These are phyloP conservation scores for Trichoderma virens DNA, from an alignment of 495 filamentous ascomycete genomes.

Conservation along the genomic window DNA sequence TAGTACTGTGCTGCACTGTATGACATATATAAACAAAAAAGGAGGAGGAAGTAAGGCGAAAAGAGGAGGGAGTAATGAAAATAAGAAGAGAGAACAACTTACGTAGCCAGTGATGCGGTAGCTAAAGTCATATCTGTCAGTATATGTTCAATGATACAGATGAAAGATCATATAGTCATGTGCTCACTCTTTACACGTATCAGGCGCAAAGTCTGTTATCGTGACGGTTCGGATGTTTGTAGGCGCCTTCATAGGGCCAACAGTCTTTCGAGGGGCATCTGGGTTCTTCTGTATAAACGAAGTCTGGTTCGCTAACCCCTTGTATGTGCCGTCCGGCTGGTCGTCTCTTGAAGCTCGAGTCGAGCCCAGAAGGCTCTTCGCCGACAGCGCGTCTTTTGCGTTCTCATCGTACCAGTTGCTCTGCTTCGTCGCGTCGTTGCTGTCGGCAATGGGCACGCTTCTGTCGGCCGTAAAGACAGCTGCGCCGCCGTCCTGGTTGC, in stretches of 20 bases:
- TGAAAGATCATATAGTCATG: too few relatives aligned
- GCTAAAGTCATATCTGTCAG: too few relatives aligned
- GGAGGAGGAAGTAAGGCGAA: too few relatives aligned
- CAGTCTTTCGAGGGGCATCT: conserved; percentile 59
- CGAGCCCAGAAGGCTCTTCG: conserved; percentile 57
- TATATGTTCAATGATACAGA: too few relatives aligned
- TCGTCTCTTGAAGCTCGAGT: conserved; percentile 36
- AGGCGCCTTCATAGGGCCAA: conserved; percentile 82
- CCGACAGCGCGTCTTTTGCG: conserved; percentile 35
- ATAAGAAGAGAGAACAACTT: conserved; percentile 1
- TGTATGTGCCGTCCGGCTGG: conserved; percentile 60
- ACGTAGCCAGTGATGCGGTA: conserved; percentile 1
- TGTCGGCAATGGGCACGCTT: conserved; percentile 48
- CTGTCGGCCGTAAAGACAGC: conserved; percentile 55
- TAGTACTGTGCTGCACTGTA: too few relatives aligned
- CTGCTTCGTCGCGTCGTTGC: conserved; percentile 86
- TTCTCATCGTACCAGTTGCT: conserved; percentile 86
- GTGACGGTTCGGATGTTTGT: conserved; percentile 90
- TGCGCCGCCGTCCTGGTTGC: conserved; percentile 35
- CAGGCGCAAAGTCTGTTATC: conserved; percentile 82
- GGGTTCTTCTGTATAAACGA: conserved; percentile 76
- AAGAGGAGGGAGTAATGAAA: too few relatives aligned
- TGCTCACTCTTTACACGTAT: conserved; percentile 82
- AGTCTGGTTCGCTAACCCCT: conserved; percentile 61
- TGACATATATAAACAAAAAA: too few relatives aligned